phyloP scores from a whole-genome alignment of 805 yeast genomes.

The Pichia exigua region DNA sequence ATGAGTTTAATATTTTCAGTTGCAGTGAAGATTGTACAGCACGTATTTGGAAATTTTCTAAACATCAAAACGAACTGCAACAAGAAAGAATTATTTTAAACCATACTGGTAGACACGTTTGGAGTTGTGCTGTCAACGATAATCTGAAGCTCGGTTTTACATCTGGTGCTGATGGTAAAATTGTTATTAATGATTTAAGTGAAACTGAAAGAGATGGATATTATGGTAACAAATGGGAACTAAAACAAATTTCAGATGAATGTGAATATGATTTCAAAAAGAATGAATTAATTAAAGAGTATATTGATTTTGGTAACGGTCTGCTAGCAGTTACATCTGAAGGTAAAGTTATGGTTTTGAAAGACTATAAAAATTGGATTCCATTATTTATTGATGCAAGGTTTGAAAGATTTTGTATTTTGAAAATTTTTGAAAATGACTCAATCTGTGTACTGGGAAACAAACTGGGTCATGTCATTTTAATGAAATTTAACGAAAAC shows the following conservation, averaged over 20 bases:
- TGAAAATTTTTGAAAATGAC: constrained; percentile 17
- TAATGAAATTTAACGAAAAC: constrained; percentile 33
- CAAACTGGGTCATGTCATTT: constrained; percentile 35
- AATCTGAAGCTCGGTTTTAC: constrained; percentile 51
- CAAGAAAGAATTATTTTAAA: constrained; percentile 49
- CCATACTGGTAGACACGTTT: constrained; percentile 79
- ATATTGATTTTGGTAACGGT: constrained; percentile 39
- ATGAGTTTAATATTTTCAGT: constrained; percentile 40
- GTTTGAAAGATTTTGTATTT: constrained; percentile 22
- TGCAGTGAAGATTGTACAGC: constrained; percentile 84
- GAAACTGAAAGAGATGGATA: constrained; percentile 27
- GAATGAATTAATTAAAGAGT: constrained; percentile 57
- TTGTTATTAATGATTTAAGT: constrained; percentile 52
- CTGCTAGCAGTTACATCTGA: constrained; percentile 48
- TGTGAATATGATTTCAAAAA: constrained; percentile 26
- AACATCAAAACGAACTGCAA: constrained; percentile 26
- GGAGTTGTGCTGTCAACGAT: constrained; percentile 64
- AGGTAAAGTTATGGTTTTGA: constrained; percentile 42
- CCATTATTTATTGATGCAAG: constrained; percentile 20
- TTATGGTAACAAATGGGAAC: constrained; percentile 21
- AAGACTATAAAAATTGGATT: constrained; percentile 23
- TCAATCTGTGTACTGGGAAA: constrained; percentile 23
- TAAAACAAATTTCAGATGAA: constrained; percentile 28
- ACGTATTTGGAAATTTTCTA: constrained; percentile 58
- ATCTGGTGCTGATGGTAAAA: constrained; percentile 91